phyloP scores from a whole-genome alignment of 331 rosid species.

The Pyrus hybrid region DNA sequence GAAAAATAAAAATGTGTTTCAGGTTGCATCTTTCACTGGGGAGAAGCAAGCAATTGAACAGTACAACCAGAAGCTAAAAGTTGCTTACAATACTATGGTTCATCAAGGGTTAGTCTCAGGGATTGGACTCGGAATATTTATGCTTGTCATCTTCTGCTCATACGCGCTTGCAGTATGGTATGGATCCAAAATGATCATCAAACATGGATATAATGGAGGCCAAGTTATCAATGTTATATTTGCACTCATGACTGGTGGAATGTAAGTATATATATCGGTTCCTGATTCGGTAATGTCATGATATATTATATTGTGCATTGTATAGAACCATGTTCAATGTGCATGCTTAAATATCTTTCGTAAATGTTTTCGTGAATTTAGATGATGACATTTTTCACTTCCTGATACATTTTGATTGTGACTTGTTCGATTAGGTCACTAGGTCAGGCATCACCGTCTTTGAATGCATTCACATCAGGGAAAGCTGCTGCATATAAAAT shows the following conservation, averaged over 20 bases:
- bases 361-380: no score
- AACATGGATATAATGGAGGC: constrained; percentile 68
- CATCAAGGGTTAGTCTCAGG: constrained; percentile 68
- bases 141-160: constrained; percentile 40
- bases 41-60: constrained; percentile 66
- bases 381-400: background rate
- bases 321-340: background rate
- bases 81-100: constrained; percentile 50
- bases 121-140: constrained; percentile 44
- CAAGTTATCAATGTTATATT: constrained; percentile 55
- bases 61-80: constrained; percentile 45
- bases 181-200: constrained; percentile 63
- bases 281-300: background rate
- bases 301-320: background rate
- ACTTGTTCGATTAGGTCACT: constrained; percentile 32
- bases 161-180: constrained; percentile 84
- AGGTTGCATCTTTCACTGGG: constrained; percentile 88
- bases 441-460: constrained; percentile 71
- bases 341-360: no score
- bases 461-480: constrained; percentile 82
- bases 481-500: constrained; percentile 86
- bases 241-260: constrained; percentile 75
- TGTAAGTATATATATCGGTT: constrained; percentile 35
- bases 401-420: background rate
- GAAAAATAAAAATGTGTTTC: background rate